phyloP scores from a whole-genome alignment of 2,329 filamentous ascomycete species.

The Myriosclerotinia curreyana region DNA sequence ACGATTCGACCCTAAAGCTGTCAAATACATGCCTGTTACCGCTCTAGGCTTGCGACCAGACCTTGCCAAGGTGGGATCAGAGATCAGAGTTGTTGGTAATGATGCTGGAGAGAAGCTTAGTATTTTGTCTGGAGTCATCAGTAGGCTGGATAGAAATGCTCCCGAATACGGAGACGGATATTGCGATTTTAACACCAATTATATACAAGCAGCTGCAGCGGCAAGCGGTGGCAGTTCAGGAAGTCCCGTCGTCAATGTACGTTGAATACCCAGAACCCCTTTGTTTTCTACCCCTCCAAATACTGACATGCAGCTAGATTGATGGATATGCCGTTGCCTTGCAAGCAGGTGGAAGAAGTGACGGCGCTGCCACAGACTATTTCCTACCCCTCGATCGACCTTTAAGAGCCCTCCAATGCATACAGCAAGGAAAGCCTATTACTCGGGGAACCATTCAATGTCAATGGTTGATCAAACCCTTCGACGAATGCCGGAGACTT shows the following conservation, averaged over 20 bases:
- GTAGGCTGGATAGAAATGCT: conserved; percentile 90
- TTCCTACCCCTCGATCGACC: conserved; percentile 93
- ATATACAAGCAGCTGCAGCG: conserved; percentile 96
- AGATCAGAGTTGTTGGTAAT: conserved; percentile 97
- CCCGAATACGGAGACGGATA: conserved; percentile 98
- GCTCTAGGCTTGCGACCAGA: conserved; percentile 80
- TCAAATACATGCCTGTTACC: conserved; percentile 93
- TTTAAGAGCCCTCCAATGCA: conserved; percentile 78
- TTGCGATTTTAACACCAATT: conserved; percentile 93
- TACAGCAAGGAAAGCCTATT: conserved; percentile 71
- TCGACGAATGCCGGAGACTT: conserved; percentile 90
- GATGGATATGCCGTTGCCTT: conserved; percentile 88
- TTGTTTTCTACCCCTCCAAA: background rate
- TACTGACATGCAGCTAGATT: conserved; percentile 45
- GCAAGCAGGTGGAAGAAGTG: conserved; percentile 88
- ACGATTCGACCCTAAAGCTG: conserved; percentile 89
- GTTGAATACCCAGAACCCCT: background rate
- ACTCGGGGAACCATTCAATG: conserved; percentile 96
- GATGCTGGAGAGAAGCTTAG: conserved; percentile 98
- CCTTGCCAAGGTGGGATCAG: conserved; percentile 82
- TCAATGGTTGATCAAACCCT: conserved; percentile 94
- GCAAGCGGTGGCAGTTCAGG: conserved; percentile 98
- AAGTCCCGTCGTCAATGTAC: conserved; percentile 82
- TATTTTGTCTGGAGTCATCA: conserved; percentile 96
- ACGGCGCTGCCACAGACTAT: conserved; percentile 96